Percentiles rank a stretch among this genome's conserved stretches.
These are phyloP conservation scores for Fraxinus floribunda DNA, from an alignment of 305 asterid genomes.

Conservation along the genomic window DNA sequence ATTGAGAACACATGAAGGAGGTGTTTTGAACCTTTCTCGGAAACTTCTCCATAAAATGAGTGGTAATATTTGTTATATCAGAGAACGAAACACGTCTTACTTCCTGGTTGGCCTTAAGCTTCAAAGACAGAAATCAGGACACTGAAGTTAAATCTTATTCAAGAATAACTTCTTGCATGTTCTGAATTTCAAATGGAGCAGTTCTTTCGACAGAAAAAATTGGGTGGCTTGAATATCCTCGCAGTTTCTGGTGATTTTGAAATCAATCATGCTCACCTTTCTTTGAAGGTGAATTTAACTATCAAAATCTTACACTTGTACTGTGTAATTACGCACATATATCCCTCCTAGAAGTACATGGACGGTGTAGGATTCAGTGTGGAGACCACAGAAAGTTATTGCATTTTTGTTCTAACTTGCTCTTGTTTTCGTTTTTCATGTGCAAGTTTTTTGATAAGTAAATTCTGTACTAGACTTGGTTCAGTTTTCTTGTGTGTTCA, in stretches of 20 bases:
- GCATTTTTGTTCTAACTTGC: not conserved
- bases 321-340: not conserved
- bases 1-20: slow-evolving; percentile 39
- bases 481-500: not conserved
- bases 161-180: not conserved
- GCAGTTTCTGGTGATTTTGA: not conserved
- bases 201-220: not conserved
- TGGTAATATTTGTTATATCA: slow-evolving; percentile 44
- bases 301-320: not conserved
- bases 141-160: slow-evolving; percentile 3
- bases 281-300: not conserved
- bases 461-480: not conserved
- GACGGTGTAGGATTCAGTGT: not conserved
- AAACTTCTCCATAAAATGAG: slow-evolving; percentile 53
- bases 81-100: slow-evolving; percentile 42
- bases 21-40: slow-evolving; percentile 39
- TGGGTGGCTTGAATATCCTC: not conserved
- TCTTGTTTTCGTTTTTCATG: not conserved
- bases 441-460: not conserved
- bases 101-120: slow-evolving; percentile 48
- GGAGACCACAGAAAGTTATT: not conserved
- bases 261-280: not conserved
- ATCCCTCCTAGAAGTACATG: not conserved
- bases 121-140: slow-evolving; percentile 24
- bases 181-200: not conserved